Base-by-base conservation (phyloP, 768 basidiomycete species). In the Calocybe gangraenosa region DNA sequence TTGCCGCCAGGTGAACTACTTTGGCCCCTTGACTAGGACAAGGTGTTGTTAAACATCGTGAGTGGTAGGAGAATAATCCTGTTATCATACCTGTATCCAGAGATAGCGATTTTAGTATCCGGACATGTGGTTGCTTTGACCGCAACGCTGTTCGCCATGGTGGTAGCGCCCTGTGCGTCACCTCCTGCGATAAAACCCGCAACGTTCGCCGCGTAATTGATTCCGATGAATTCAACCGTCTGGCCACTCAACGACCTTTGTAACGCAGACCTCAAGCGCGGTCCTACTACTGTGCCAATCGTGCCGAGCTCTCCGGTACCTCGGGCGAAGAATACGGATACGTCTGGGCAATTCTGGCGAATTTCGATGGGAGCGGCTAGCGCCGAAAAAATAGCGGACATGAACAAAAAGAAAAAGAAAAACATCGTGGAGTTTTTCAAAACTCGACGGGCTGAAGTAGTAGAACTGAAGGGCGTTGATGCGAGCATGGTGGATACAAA, bases 171-270 rank as follows among this genome's bases (percentile, higher is more conserved):
- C 13, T 31, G n/a, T 9, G 21, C n/a, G 42, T 67, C 62, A 18
- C 68, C 68, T 1, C 68, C 67, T 19, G 58, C 61, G 21, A 67
- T 41, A 55, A 67, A 70, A 4, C 67, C 65, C 14, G 52, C 50
- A 22, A 67, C 49, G 22, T 39, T 50, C 1, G 68, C 66, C 0
- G 66, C 47, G 39, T 68, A 68, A 46, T 63, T 36, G 21, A 68
- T 62, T n/a, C 66, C 67, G 9, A 55, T 48, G 46, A 70, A 67
- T 22, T 49, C 62, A 18, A 68, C 50, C 0, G 62, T 51, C 49
- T 56, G 59, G 1, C 57, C 49, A 2, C 55, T 58, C 15, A 69
- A 44, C 3, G 61, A 58, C 7, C 46, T 36, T 39, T 53, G 47
- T 2, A 70, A 54, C 0, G 62, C 65, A 0, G 55, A 10, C 23